Evolutionary conservation across 23 red algal species (phyloP), one percentile per base, ranked within the genome.

Genomic region (Gracilaria gracilis): DNA sequence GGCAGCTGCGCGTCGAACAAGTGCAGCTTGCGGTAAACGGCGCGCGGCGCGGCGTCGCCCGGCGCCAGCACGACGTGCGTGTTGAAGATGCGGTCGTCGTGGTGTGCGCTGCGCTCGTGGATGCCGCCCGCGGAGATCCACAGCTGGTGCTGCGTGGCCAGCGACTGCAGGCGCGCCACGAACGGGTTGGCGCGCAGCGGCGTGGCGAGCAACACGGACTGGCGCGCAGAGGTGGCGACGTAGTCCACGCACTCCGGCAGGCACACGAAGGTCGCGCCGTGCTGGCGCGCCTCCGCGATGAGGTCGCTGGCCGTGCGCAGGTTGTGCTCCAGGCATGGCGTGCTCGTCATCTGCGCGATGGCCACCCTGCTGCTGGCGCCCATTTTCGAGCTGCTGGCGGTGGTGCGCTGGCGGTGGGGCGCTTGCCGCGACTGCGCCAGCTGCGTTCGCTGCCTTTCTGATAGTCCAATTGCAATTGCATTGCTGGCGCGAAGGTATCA

Each of bases 211-310:
- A 73, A 54, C 23, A 81, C 35, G 23, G 93, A 70, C 23, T 67
- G 74, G n/a, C 66, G 31, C 33, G 77, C 28, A 2, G 71, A 34
- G 46, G 54, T 21, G 16, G 74, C 44, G 44, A 94, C 77, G 71
- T 66, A 95, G 58, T 82, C 93, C 24, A 91, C 71, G 55, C 85
- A 89, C 31, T 95, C 93, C 19, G 93, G 93, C n/a, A 95, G 85
- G 61, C 71, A 79, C 27, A 95, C 7, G 54, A 95, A 71, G 79
- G 40, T 20, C 77, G 80, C 91, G 51, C 38, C 34, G 25, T 57
- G 38, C 4, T 59, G 39, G 38, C 17, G 64, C 6, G 91, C 91
- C 42, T 82, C 1, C 0, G 71, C 40, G 49, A 75, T 58, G 15
- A 89, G 72, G 20, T 70, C 67, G 34, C 28, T 24, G 47, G 32